phyloP scores from a whole-genome alignment of 352 stramenopile genomes.

The Phytophthora citrophthora region DNA sequence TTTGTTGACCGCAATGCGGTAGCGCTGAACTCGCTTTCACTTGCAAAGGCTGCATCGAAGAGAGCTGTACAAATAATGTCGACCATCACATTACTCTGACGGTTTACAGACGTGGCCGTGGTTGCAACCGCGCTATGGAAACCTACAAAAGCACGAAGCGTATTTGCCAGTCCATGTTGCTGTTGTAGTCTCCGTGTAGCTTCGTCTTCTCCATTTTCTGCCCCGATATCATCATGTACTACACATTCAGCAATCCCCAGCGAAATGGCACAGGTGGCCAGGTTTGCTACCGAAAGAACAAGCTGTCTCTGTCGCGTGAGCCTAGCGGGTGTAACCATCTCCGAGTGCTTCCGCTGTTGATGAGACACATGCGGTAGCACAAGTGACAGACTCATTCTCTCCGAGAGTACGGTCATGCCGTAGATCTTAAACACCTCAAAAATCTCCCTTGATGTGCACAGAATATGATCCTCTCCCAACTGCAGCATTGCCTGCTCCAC shows the following conservation, averaged over 20 bases:
- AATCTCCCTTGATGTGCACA: slow-evolving; percentile 63
- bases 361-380: slow-evolving; percentile 41
- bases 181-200: slow-evolving; percentile 35
- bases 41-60: slow-evolving; percentile 20
- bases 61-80: slow-evolving; percentile 45
- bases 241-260: slow-evolving; percentile 41
- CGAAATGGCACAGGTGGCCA: slow-evolving; percentile 48
- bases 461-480: slow-evolving; percentile 47
- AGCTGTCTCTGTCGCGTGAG: slow-evolving; percentile 65
- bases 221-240: slow-evolving; percentile 1
- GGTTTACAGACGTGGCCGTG: slow-evolving; percentile 27
- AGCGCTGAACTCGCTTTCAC: slow-evolving; percentile 8
- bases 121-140: slow-evolving; percentile 69
- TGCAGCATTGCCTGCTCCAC: slow-evolving; percentile 40
- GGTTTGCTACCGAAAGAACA: slow-evolving; percentile 64
- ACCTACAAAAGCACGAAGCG: slow-evolving; percentile 71
- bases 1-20: slow-evolving; percentile 1
- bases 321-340: slow-evolving; percentile 45
- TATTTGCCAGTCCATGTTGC: slow-evolving; percentile 58
- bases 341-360: slow-evolving; percentile 12
- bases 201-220: slow-evolving; percentile 8
- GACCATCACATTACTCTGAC: slow-evolving; percentile 40
- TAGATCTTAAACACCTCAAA: slow-evolving; percentile 89
- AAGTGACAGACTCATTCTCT: slow-evolving; percentile 66
- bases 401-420: slow-evolving; percentile 76